These are phyloP conservation scores for Tetrahymena malaccensis DNA, from an alignment of 73 alveolate genomes.

Conservation along the genomic window DNA sequence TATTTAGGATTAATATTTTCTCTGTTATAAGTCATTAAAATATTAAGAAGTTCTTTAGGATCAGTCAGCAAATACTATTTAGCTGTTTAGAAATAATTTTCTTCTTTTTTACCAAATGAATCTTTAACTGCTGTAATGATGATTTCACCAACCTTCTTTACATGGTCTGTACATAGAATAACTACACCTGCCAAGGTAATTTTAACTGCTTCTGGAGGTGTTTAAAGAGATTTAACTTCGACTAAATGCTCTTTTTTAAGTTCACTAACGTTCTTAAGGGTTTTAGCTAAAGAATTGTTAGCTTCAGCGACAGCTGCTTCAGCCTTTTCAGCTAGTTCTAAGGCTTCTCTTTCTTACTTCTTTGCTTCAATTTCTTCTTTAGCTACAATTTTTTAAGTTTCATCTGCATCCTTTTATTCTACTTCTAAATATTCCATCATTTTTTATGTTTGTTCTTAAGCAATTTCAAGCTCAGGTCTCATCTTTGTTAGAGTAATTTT, in stretches of 20 bases:
- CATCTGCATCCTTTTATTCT: constrained; percentile 80
- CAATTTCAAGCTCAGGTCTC: constrained; percentile 83
- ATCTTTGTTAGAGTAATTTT: constrained; percentile 70
- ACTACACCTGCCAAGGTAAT: constrained; percentile 64
- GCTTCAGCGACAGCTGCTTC: constrained; percentile 66
- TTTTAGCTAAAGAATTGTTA: constrained; percentile 51
- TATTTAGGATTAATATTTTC: constrained; percentile 52
- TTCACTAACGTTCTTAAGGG: constrained; percentile 57
- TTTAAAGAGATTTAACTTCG: constrained; percentile 50
- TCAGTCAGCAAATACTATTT: constrained; percentile 61
- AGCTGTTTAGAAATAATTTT: constrained; percentile 75
- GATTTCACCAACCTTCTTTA: constrained; percentile 41
- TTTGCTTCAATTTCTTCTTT: constrained; percentile 89
- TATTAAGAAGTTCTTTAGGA: constrained; percentile 57
- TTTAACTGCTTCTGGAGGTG: constrained; percentile 71
- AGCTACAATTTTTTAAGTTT: constrained; percentile 58
- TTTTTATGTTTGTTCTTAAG: constrained; percentile 80
- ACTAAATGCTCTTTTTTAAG: constrained; percentile 68
- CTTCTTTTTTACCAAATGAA: constrained; percentile 54
- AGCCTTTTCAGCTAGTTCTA: constrained; percentile 33
- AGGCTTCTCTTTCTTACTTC: constrained; percentile 88
- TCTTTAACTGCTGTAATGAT: constrained; percentile 37
- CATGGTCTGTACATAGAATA: constrained; percentile 34
- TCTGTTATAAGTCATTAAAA: constrained; percentile 60
- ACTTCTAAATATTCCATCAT: constrained; percentile 71